Evolutionary conservation across 2,329 filamentous ascomycete genomes (phyloP).

Genomic region (Fusarium chaquense): DNA sequence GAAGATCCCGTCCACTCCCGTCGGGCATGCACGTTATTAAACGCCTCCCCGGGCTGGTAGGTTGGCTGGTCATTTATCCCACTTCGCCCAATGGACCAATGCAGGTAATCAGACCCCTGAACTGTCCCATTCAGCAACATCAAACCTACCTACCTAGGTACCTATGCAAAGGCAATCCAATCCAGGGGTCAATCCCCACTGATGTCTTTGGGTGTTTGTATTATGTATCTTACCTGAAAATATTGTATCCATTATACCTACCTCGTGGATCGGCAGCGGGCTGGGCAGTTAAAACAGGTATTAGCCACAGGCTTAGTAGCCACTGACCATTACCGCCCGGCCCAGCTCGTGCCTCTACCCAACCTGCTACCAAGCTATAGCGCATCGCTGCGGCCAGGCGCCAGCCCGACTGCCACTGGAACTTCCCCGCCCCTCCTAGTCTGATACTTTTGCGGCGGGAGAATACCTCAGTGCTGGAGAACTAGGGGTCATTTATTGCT

Average conservation of each 20-base stretch:
- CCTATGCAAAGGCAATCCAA: conserved; percentile 16
- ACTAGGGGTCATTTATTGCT: conserved; percentile 36
- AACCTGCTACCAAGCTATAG: background rate
- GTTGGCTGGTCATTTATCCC: conserved; percentile 2
- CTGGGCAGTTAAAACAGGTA: background rate
- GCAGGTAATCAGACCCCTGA: conserved; percentile 25
- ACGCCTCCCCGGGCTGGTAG: background rate
- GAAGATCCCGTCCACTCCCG: conserved; percentile 1
- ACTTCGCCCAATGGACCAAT: conserved; percentile 10
- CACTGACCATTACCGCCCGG: conserved; percentile 16
- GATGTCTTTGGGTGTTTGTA: conserved; percentile 23
- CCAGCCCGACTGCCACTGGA: conserved; percentile 30
- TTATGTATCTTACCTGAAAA: conserved; percentile 34
- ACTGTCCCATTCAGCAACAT: conserved; percentile 5
- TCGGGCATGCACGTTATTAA: conserved; percentile 26
- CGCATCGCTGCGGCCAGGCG: conserved; percentile 1
- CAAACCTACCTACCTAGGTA: background rate
- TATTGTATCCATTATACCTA: conserved; percentile 1
- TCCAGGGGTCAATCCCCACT: conserved; percentile 27
- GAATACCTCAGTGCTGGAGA: conserved; percentile 32
- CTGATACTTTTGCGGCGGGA: conserved; percentile 32
- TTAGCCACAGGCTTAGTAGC: conserved; percentile 2
- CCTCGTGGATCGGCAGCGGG: conserved; percentile 20
- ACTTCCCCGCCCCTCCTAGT: conserved; percentile 30
- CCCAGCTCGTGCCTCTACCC: background rate